Conservation (phyloP, 371 early-diverging fungal species). For the Mucor irregularis region DNA sequence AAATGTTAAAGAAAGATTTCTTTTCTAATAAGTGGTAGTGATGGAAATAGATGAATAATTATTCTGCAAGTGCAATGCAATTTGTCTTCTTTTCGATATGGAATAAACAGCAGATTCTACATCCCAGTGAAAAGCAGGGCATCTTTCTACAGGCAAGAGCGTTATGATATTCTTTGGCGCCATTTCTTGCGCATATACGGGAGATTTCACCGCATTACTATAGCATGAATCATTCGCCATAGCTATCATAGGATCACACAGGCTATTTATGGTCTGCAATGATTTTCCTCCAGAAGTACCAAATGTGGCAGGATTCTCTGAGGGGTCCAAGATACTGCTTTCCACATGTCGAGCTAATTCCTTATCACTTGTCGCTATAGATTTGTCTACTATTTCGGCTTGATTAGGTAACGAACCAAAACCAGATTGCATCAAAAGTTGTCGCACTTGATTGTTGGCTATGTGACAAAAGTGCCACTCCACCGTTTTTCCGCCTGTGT, state of each 20-base stretch:
- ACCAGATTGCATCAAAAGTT: slow-evolving; percentile 27
- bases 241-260: background rate
- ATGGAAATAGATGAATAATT: background rate
- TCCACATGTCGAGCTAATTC: no score
- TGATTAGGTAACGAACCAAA: slow-evolving; percentile 25
- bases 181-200: background rate
- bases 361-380: no score
- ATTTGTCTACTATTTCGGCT: no score
- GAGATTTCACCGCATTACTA: background rate
- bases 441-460: slow-evolving; percentile 21
- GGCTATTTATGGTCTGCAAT: slow-evolving; percentile 1
- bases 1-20: no score
- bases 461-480: slow-evolving; percentile 38
- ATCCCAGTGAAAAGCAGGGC: slow-evolving; percentile 21
- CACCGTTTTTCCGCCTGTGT: slow-evolving; percentile 24
- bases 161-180: background rate
- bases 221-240: background rate
- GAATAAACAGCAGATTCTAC: slow-evolving; percentile 8
- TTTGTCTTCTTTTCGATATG: background rate
- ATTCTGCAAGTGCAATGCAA: background rate
- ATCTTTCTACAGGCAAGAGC: slow-evolving; percentile 6
- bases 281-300: background rate
- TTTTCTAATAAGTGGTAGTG: background rate
- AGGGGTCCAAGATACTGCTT: slow-evolving; percentile 4
- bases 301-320: background rate